phyloP scores from a whole-genome alignment of 2,329 filamentous ascomycete species.

The Ascochyta viciae-villosae region DNA sequence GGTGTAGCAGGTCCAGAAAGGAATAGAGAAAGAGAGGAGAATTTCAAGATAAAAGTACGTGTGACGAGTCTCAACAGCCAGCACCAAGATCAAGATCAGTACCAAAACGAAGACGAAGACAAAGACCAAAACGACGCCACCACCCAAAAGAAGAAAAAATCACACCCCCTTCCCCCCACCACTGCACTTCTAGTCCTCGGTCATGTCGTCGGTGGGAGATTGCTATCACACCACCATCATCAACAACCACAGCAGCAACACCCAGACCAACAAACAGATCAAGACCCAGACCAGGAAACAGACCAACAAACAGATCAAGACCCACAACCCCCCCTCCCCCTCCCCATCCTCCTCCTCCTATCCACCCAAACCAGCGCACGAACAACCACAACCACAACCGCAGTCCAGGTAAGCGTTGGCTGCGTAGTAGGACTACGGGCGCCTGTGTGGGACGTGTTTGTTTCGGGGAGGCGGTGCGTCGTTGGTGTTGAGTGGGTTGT shows the following conservation, averaged over 20 bases:
- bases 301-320: too few relatives aligned
- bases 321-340: too few relatives aligned
- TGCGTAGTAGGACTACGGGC: constrained; percentile 46
- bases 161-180: too few relatives aligned
- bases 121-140: background rate
- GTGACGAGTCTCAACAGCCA: constrained; percentile 6
- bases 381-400: constrained; percentile 17
- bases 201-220: too few relatives aligned
- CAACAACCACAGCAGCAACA: too few relatives aligned
- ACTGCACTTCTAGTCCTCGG: too few relatives aligned
- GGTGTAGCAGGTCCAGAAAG: constrained; percentile 24
- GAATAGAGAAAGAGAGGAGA: constrained; percentile 23
- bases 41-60: constrained; percentile 30
- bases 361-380: constrained; percentile 37
- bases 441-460: constrained; percentile 52
- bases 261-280: too few relatives aligned
- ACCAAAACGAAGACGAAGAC: too few relatives aligned
- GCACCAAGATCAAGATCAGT: too few relatives aligned
- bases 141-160: constrained; percentile 6
- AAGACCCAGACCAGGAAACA: too few relatives aligned
- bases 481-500: constrained; percentile 54
- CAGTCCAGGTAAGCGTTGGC: constrained; percentile 31
- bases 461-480: constrained; percentile 43
- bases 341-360: constrained; percentile 22
- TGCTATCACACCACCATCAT: too few relatives aligned